Percentiles rank a stretch among this genome's conserved stretches.
Evolutionary conservation across 257 asterid species (phyloP).

Genomic region (Ligustrum vulgare): DNA sequence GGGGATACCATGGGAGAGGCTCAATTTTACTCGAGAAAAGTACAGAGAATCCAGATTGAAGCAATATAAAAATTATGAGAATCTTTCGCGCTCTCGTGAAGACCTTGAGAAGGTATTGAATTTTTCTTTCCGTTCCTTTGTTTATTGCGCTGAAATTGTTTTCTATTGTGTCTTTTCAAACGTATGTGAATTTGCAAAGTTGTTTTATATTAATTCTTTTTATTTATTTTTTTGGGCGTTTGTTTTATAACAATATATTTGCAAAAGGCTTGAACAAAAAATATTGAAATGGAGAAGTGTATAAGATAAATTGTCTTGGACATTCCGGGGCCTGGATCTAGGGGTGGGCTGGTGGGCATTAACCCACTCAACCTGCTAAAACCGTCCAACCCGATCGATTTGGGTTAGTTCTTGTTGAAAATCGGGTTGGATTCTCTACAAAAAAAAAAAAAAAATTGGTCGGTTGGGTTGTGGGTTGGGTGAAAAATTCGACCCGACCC

Average conservation of each 20-base stretch:
- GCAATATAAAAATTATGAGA: conserved; percentile 81
- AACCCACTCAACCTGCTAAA: no score
- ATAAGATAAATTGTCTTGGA: not conserved
- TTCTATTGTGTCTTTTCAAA: not conserved
- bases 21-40: conserved; percentile 67
- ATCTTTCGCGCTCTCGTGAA: conserved; percentile 50
- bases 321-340: not conserved
- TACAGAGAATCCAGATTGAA: conserved; percentile 74
- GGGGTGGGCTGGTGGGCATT: no score
- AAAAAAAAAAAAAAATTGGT: no score
- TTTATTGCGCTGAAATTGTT: conserved; percentile 3
- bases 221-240: no score
- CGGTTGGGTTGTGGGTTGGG: no score
- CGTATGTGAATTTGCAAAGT: not conserved
- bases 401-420: no score
- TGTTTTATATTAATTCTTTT: not conserved
- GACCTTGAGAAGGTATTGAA: conserved; percentile 57
- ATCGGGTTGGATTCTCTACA: no score
- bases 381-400: no score
- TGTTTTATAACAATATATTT: not conserved
- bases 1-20: conserved; percentile 96
- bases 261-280: not conserved
- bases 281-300: not conserved
- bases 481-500: no score
- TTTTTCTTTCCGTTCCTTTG: not conserved